A percentile compares a stretch with the other conserved stretches of the same genome.
These are phyloP conservation scores for Pyracantha coccinea DNA, from an alignment of 331 rosid genomes.

Conservation along the genomic window DNA sequence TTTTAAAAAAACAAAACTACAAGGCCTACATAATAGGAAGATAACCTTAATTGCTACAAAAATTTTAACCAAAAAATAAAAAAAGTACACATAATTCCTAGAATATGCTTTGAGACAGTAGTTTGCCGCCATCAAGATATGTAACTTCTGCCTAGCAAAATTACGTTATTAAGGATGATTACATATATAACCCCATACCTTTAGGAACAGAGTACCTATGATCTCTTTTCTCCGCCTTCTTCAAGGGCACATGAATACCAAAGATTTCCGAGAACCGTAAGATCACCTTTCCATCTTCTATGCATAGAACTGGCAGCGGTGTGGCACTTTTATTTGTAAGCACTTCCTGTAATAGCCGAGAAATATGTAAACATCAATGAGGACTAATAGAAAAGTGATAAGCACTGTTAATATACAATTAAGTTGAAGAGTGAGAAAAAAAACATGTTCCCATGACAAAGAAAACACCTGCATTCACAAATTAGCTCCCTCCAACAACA, in stretches of 20 bases:
- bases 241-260: slow-evolving; percentile 66
- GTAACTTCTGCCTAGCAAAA: neutral
- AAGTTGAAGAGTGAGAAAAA: neutral
- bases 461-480: neutral
- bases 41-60: neutral
- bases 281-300: slow-evolving; percentile 76
- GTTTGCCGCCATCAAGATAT: neutral
- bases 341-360: slow-evolving; percentile 20
- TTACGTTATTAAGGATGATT: slow-evolving; percentile 1
- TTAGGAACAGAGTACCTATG: slow-evolving; percentile 48
- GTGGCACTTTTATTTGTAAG: slow-evolving; percentile 24
- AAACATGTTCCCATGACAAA: neutral
- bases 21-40: neutral
- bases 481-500: neutral
- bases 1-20: neutral
- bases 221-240: slow-evolving; percentile 77
- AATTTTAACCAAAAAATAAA: neutral
- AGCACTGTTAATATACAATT: neutral
- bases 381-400: slow-evolving; percentile 12
- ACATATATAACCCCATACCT: slow-evolving; percentile 41
- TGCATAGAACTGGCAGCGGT: slow-evolving; percentile 75
- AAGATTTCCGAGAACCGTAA: slow-evolving; percentile 92
- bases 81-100: neutral
- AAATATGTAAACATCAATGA: slow-evolving; percentile 26
- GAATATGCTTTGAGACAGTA: neutral